Evolutionary conservation across 73 alveolate genomes (phyloP).

Genomic region (Paramecium biaurelia): DNA sequence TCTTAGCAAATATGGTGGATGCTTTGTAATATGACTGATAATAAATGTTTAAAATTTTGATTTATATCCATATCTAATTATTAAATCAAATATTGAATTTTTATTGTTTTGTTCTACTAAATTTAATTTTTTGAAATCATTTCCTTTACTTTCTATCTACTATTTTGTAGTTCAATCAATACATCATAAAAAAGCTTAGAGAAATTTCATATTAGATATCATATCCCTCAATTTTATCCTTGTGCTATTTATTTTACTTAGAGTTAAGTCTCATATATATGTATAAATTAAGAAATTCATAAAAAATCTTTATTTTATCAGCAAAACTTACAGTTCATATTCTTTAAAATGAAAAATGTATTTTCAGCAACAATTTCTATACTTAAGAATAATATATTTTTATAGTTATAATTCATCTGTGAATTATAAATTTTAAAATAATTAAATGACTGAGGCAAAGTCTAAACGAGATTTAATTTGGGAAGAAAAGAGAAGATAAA

Average conservation of each 20-base stretch:
- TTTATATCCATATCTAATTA: neutral
- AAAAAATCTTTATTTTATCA: no score
- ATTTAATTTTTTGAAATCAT: no score
- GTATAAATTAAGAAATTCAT: no score
- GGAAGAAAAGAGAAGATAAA: conserved; percentile 43
- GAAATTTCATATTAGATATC: no score
- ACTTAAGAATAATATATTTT: neutral
- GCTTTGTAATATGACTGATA: conserved; percentile 8
- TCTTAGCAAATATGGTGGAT: neutral
- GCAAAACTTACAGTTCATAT: neutral
- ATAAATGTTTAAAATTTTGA: neutral
- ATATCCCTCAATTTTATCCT: no score
- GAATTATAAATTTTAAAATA: neutral
- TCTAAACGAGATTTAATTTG: conserved; percentile 31
- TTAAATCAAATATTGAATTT: no score
- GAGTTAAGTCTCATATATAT: no score
- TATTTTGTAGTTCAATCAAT: no score
- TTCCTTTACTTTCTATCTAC: no score
- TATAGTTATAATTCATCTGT: neutral
- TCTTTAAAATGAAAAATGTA: neutral
- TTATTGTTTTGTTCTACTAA: no score
- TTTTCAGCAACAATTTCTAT: neutral
- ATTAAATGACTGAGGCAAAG: conserved; percentile 22
- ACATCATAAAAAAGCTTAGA: no score
- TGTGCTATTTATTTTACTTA: no score